Base-by-base conservation (phyloP, 2,329 filamentous ascomycete species). In the Diaporthe amygdali region DNA sequence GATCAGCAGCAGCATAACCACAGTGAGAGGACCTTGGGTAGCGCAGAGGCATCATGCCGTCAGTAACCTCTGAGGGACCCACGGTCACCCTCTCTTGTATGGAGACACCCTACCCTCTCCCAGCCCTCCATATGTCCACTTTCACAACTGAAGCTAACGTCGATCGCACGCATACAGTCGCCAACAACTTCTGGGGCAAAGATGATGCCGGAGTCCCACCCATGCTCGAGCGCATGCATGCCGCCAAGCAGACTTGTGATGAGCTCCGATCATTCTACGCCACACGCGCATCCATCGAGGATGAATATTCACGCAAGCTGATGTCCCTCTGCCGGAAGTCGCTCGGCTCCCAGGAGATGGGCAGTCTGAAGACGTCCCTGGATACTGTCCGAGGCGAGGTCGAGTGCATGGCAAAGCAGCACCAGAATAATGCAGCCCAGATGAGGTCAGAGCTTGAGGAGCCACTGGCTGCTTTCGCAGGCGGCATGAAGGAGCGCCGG, bases 111-210 rank as follows among this genome's bases (percentile, higher is more conserved):
- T 25, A 37, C 52, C 34, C 74, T 41, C 37, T 27, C 55, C 34
- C 66, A 59, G n/a, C 39, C 52, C 44, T 59, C 41, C 25, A 37
- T 2, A 52, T 49, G 41, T 61, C 64, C 64, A 67, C 64, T 64
- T 49, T 61, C 61, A n/a, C 22, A 41, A 22, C 22, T n/a, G 22
- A 39, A 54, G 71, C 69, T 73, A 54, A 71, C 46, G 44, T 71
- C 51, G 10, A 51, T n/a, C 32, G 22, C 49, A 30, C 55, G n/a
- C 61, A 52, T 67, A 10, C 75, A 95, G 95, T 99, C 85, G 96
- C 96, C 78, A 99, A 99, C 85, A 99, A 99, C 82, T 99, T 99
- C 83, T 99, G 96, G 96, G 96, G 96, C 74, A 98, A 97, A 87
- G 96, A 98, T 81, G 96, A 99, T 87, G 96, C 96, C 66, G 97